Conservation (phyloP, 257 asterid genomes). For the Coffea eugenioides region DNA sequence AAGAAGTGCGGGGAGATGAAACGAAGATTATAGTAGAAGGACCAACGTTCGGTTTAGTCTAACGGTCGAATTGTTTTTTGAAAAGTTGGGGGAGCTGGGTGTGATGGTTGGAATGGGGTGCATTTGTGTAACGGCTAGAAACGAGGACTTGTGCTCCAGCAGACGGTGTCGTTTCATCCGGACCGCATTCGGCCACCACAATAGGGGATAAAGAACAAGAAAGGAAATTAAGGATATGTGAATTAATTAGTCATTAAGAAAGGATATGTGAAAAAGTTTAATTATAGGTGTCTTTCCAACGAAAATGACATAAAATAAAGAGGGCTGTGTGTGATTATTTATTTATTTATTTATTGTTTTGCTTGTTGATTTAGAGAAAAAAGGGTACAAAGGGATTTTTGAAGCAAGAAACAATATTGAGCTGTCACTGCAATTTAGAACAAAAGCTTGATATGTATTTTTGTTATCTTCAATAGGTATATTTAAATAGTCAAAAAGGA, state of each 20-base stretch:
- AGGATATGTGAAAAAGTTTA: background rate
- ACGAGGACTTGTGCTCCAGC: background rate
- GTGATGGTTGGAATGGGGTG: slow-evolving; percentile 4
- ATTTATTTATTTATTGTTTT: too few relatives aligned
- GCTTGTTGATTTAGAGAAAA: too few relatives aligned
- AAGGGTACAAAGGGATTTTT: too few relatives aligned
- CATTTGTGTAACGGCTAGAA: slow-evolving; percentile 24
- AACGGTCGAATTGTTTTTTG: slow-evolving; percentile 32
- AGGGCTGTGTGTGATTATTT: too few relatives aligned
- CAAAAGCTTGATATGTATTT: too few relatives aligned
- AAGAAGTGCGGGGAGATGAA: slow-evolving; percentile 1
- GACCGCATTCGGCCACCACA: background rate
- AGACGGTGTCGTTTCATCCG: slow-evolving; percentile 2
- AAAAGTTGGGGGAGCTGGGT: slow-evolving; percentile 19
- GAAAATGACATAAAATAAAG: background rate
- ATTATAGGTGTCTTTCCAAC: background rate
- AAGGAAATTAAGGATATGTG: background rate
- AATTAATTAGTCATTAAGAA: background rate
- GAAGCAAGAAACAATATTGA: too few relatives aligned
- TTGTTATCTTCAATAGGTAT: too few relatives aligned
- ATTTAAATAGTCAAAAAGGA: too few relatives aligned
- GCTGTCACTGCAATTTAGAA: too few relatives aligned
- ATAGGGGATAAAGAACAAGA: background rate
- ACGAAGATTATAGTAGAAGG: slow-evolving; percentile 1
- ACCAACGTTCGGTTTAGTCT: slow-evolving; percentile 17